Percentiles rank a stretch among this genome's conserved stretches.
Conservation (phyloP, 2,329 filamentous ascomycete species). For the Epichloe sibirici region DNA sequence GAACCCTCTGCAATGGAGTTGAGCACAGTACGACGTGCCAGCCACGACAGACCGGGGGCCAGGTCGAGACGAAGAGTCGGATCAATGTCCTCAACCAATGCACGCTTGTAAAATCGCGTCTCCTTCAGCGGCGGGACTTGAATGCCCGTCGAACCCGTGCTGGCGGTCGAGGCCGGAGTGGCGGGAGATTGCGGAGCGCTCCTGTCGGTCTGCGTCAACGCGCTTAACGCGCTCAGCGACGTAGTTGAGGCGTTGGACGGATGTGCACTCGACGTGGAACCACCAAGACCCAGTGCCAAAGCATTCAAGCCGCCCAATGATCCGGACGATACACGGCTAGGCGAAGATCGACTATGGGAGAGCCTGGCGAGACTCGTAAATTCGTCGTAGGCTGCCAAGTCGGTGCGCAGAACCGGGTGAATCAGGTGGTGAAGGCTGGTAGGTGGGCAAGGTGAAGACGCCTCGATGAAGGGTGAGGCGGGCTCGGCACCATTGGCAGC, state of each 20-base stretch:
- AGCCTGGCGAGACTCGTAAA: constrained; percentile 66
- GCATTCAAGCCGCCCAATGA: constrained; percentile 43
- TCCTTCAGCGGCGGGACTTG: constrained; percentile 62
- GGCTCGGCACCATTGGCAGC: constrained; percentile 17
- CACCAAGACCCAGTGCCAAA: constrained; percentile 32
- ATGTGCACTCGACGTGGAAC: constrained; percentile 32
- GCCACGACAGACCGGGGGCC: constrained; percentile 85
- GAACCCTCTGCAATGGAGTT: constrained; percentile 74
- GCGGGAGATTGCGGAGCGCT: constrained; percentile 47
- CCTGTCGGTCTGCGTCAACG: constrained; percentile 31
- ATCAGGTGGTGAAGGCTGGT: constrained; percentile 73
- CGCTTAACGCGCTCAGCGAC: constrained; percentile 35
- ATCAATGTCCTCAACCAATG: constrained; percentile 81
- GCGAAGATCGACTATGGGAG: constrained; percentile 47
- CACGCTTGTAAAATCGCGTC: constrained; percentile 86
- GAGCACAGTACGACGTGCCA: constrained; percentile 75
- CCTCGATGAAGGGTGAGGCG: constrained; percentile 29
- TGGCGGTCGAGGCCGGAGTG: constrained; percentile 41
- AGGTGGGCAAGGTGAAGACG: constrained; percentile 41
- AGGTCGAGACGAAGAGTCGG: constrained; percentile 82
- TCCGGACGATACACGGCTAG: constrained; percentile 54
- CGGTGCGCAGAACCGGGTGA: constrained; percentile 70
- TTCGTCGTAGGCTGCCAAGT: constrained; percentile 71
- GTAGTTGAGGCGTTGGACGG: constrained; percentile 48
- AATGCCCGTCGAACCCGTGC: constrained; percentile 27